Percentiles rank a stretch among this genome's conserved stretches.
Conservation (phyloP, 495 filamentous ascomycete genomes). For the Penicillium diatomitis region DNA sequence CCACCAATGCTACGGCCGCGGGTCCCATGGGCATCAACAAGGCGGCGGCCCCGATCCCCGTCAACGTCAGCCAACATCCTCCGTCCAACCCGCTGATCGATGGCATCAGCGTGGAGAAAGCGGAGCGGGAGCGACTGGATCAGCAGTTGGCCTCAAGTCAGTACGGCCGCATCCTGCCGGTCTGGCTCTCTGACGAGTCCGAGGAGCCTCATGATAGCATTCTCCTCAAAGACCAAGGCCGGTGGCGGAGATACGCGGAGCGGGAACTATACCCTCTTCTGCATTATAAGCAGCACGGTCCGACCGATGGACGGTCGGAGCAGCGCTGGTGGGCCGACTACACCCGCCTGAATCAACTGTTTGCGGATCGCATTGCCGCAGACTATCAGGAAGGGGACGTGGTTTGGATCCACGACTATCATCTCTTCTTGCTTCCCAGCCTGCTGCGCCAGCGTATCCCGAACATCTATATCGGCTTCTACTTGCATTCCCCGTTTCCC, state of each 20-base stretch:
- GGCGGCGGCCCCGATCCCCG: conserved; percentile 61
- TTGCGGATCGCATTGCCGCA: conserved; percentile 75
- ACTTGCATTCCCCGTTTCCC: conserved; percentile 84
- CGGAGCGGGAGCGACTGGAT: conserved; percentile 62
- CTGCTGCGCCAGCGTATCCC: conserved; percentile 73
- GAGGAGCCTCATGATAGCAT: conserved; percentile 55
- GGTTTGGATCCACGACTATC: conserved; percentile 86
- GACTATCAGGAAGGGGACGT: conserved; percentile 86
- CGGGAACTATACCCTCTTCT: conserved; percentile 81
- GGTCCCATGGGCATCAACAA: conserved; percentile 35
- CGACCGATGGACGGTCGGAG: conserved; percentile 71
- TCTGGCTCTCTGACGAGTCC: conserved; percentile 71
- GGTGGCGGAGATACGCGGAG: conserved; percentile 85
- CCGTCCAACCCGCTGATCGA: conserved; percentile 50
- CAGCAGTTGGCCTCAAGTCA: conserved; percentile 56
- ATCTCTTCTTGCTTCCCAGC: conserved; percentile 76
- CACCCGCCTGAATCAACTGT: conserved; percentile 74
- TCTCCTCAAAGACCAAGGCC: conserved; percentile 61
- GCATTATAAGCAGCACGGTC: conserved; percentile 88
- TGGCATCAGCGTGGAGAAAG: conserved; percentile 51
- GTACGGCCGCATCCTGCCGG: conserved; percentile 62
- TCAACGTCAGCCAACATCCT: conserved; percentile 47
- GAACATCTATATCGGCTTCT: conserved; percentile 84
- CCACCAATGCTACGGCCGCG: conserved; percentile 10
- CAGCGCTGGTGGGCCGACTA: conserved; percentile 85